Base-by-base conservation (phyloP, 169 alveolate genomes). In the Plasmodium fragile region DNA sequence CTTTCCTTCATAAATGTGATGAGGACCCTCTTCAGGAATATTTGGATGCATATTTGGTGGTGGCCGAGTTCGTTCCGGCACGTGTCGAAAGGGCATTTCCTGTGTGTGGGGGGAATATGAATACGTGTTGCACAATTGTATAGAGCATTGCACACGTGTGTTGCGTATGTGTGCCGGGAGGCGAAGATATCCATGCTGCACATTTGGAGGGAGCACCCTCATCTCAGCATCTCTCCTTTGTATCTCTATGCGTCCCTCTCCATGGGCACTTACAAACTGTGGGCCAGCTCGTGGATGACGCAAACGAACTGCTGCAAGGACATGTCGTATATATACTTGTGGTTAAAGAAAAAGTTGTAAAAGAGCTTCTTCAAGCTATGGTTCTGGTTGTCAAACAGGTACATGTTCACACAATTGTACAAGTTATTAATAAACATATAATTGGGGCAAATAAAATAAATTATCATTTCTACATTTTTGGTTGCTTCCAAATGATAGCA, bases 401-500 rank as follows among this genome's bases (percentile, higher is more conserved):
- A 85, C 45, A 85, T 85, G 32, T 75, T 85, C 28, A 85, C 79
- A 36, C 65, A 73, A n/a, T 69, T 85, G 71, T 85, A 85, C 30
- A 77, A 30, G 36, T 85, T 85, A 73, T 85, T 59, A 75, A 85
- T 85, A 30, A 49, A 39, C 85, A 85, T 73, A 43, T 85, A 85
- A 69, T 43, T 85, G 18, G 93, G 93, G 16, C 93, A 85, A 0
- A 85, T 85, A 30, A 85, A 85, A 52, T 85, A 85, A 73, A 28
- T 85, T 73, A 85, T 85, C 93, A 85, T 85, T 85, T 85, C 93
- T 75, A 85, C 53, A 28, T 85, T 85, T n/a, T 85, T 85, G 3
- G 85, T 52, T 45, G 71, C 30, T 13, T 73, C 71, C 45, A 85
- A 32, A 13, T 85, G 39, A 34, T 85, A 85, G 22, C 80, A 85